These are phyloP conservation scores for Paecilomyces sp. DNA, from an alignment of 2,329 filamentous ascomycete genomes.

Conservation along the genomic window DNA sequence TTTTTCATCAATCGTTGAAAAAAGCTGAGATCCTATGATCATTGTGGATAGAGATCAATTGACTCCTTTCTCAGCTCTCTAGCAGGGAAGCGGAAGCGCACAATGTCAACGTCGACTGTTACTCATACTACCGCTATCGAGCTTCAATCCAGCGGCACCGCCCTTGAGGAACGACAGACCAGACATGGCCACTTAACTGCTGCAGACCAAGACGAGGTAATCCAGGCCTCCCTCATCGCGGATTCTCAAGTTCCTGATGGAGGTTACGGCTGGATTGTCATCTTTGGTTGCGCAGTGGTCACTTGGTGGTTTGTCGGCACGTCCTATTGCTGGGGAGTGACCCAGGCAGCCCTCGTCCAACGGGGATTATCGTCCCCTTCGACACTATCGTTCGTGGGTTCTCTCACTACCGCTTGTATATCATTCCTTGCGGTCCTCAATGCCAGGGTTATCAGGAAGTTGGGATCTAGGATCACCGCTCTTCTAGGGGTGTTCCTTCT, in stretches of 20 bases:
- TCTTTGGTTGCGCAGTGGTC: conserved; percentile 44
- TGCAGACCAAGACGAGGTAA: conserved; percentile 21
- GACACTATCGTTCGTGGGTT: conserved; percentile 54
- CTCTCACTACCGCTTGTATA: conserved; percentile 44
- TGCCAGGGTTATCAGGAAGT: conserved; percentile 42
- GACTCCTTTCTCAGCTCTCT: neutral
- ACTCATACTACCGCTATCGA: conserved; percentile 6
- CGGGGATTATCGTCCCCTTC: conserved; percentile 41
- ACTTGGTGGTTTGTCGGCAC: conserved; percentile 53
- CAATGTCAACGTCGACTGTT: neutral
- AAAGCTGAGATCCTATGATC: neutral
- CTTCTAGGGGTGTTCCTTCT: conserved; percentile 46
- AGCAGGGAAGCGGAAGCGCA: neutral
- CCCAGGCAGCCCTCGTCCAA: conserved; percentile 51
- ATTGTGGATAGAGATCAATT: too few relatives aligned
- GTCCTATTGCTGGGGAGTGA: conserved; percentile 53
- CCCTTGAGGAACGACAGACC: neutral
- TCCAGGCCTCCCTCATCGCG: conserved; percentile 39
- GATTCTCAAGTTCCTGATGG: conserved; percentile 31
- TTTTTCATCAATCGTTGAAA: neutral
- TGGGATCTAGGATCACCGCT: conserved; percentile 44
- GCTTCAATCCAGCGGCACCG: conserved; percentile 4
- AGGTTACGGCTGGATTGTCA: conserved; percentile 24
- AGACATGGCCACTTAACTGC: neutral
- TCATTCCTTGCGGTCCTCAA: conserved; percentile 47